Conservation (phyloP, 495 filamentous ascomycete genomes). For the Penicillium flavigenum region DNA sequence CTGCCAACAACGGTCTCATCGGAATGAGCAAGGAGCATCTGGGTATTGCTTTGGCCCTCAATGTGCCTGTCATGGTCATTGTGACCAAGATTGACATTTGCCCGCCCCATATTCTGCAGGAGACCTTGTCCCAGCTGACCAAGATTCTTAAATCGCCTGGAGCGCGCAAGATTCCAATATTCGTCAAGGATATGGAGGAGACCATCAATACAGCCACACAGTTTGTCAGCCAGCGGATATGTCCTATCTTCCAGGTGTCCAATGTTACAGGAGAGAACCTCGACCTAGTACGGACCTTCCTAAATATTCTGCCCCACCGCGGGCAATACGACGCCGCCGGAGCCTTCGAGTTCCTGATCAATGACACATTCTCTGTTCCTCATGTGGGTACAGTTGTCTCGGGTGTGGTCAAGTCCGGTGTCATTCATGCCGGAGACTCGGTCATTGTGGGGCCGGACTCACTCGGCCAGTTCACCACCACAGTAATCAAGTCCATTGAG, state of each 20-base stretch:
- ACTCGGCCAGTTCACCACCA: constrained; percentile 87
- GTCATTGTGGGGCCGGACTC: constrained; percentile 91
- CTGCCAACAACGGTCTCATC: constrained; percentile 94
- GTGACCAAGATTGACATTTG: constrained; percentile 99
- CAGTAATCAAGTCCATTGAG: constrained; percentile 89
- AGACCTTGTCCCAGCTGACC: constrained; percentile 88
- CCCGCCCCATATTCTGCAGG: constrained; percentile 89
- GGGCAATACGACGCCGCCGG: constrained; percentile 87
- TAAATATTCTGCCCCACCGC: constrained; percentile 94
- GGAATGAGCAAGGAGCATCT: constrained; percentile 99
- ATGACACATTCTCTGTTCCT: constrained; percentile 98
- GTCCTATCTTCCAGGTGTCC: constrained; percentile 96
- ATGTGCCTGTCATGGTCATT: constrained; percentile 97
- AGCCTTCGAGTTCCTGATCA: constrained; percentile 92
- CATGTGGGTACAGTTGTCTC: constrained; percentile 96
- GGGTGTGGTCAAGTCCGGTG: constrained; percentile 80
- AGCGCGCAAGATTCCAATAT: constrained; percentile 95
- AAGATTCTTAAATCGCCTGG: constrained; percentile 92
- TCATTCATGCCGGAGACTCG: constrained; percentile 86
- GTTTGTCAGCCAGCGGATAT: constrained; percentile 93
- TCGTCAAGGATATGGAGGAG: constrained; percentile 87
- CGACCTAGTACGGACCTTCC: constrained; percentile 77
- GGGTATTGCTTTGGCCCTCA: constrained; percentile 90
- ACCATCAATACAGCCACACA: constrained; percentile 94
- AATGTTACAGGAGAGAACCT: constrained; percentile 93